Percentiles rank a stretch among this genome's conserved stretches.
Evolutionary conservation across 2,329 filamentous ascomycete species (phyloP).

Genomic region (Fusarium musae): DNA sequence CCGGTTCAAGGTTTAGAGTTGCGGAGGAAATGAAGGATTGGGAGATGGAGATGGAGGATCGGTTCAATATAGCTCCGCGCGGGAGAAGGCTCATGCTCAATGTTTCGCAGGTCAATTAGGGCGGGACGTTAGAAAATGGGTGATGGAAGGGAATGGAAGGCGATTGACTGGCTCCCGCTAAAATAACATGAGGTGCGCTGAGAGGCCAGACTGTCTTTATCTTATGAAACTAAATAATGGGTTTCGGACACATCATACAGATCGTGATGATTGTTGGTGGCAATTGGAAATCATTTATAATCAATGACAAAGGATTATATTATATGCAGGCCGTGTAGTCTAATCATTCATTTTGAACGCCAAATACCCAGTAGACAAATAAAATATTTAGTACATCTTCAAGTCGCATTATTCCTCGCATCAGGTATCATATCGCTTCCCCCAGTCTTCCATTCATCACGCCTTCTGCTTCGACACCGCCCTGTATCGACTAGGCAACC

Average conservation of each 20-base stretch:
- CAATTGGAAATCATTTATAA: too few species aligned
- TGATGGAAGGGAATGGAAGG: rapidly evolving
- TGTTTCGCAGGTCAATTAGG: background rate
- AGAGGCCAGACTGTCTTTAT: background rate
- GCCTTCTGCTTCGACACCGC: constrained; percentile 14
- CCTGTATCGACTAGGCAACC: constrained; percentile 25
- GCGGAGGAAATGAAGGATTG: background rate
- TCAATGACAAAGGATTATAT: background rate
- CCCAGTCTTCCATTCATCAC: background rate
- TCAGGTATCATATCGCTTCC: background rate
- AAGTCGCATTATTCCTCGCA: background rate
- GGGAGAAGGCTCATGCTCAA: background rate
- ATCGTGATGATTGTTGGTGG: too few species aligned
- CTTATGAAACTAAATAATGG: background rate
- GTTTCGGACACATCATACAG: too few species aligned
- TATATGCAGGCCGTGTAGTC: background rate
- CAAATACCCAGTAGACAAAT: background rate
- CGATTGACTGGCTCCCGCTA: too few species aligned
- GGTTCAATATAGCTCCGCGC: background rate
- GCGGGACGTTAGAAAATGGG: rapidly evolving
- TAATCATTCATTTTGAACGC: background rate
- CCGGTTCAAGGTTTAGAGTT: rapidly evolving
- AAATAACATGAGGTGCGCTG: too few species aligned
- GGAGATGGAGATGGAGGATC: background rate
- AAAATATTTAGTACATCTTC: background rate